These are phyloP conservation scores for Pyracantha coccinea DNA, from an alignment of 331 rosid species.

Conservation along the genomic window DNA sequence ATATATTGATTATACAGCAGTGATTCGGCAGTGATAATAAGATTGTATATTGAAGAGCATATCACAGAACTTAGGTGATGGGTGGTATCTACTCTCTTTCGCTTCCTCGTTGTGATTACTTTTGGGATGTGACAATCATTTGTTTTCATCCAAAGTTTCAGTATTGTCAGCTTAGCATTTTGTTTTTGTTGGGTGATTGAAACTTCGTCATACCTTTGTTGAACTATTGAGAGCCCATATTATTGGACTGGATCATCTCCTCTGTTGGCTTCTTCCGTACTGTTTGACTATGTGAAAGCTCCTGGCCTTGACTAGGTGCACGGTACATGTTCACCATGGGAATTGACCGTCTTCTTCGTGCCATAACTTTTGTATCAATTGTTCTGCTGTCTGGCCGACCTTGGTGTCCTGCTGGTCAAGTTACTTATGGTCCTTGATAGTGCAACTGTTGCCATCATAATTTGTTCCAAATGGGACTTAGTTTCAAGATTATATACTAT, in stretches of 20 bases:
- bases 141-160: no score
- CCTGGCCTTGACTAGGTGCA: slow-evolving; percentile 92
- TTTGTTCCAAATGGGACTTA: no score
- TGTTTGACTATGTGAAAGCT: slow-evolving; percentile 75
- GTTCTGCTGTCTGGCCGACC: slow-evolving; percentile 87
- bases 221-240: slow-evolving; percentile 70
- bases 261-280: slow-evolving; percentile 88
- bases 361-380: slow-evolving; percentile 70
- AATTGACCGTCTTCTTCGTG: slow-evolving; percentile 76
- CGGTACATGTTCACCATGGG: slow-evolving; percentile 96
- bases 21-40: no score
- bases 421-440: slow-evolving; percentile 34
- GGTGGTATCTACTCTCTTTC: no score
- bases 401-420: slow-evolving; percentile 69
- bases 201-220: slow-evolving; percentile 61
- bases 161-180: no score
- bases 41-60: no score
- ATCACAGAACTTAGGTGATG: no score
- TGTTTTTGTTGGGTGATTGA: neutral
- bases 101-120: no score
- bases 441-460: no score
- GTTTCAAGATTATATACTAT: no score
- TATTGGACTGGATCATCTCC: slow-evolving; percentile 73
- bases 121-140: no score
- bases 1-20: no score